Base-by-base conservation (phyloP, 257 asterid genomes). In the Solanum dulcamara region DNA sequence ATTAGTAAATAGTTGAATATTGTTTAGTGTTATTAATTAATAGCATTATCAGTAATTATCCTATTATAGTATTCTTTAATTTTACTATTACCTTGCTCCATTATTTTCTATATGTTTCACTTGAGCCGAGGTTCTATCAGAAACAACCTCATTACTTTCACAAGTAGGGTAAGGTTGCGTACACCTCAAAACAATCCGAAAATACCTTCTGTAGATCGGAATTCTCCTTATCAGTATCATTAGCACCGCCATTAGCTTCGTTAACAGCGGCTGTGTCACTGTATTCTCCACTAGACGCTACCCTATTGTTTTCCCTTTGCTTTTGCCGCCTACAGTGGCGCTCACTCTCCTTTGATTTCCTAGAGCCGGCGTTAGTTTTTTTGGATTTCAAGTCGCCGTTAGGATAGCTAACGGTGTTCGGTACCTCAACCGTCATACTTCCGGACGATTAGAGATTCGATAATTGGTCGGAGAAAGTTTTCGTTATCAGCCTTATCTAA, bases 301-400 rank as follows among this genome's bases (percentile, higher is more conserved):
- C 87, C 48, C 85, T 64, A 60, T 90, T 96, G 87, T 91, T 93
- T 93, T 95, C 94, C 95, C 95, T 96, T 94, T 93, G 97, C 84
- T 96, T 96, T 86, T 98, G 94, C 86, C 98, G 90, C 92, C 99
- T 93, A 89, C 98, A 88, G 74, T 98, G 96, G 17, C 95, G 90
- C 83, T 94, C 97, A 68, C 66, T 88, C 84, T 92, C 99, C 80
- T 92, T 90, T 80, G 91, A 92, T 88, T 94, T 93, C 93, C 91
- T 92, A 62, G 86, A 74, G 80, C 84, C 87, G 75, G 86, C 86
- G 92, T 88, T n/a, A 57, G 30, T 4, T 30, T n/a, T 1, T 9
- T n/a, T n/a, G 66, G 66, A 57, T 57, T 57, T 4, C 66, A 57
- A 57, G n/a, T 57, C 66, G 0, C 66, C 32, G 66, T 57, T 90